These are phyloP conservation scores for Ophiocordyceps camponoti-leonardi DNA, from an alignment of 2,329 filamentous ascomycete species.

Conservation along the genomic window DNA sequence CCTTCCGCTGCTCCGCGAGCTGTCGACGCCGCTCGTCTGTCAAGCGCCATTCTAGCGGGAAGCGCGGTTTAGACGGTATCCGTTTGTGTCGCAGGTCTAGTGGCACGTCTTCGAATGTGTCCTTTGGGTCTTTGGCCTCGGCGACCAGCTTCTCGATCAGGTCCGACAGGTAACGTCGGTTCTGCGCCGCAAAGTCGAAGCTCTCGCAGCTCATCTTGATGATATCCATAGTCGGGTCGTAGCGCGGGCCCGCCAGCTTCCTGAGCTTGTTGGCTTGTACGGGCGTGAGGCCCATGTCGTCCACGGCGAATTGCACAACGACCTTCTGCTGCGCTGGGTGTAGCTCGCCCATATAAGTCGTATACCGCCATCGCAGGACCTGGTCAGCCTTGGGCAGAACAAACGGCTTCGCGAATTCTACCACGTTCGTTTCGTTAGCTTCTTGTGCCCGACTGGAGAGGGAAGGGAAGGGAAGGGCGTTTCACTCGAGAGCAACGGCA, in stretches of 20 bases:
- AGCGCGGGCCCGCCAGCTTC: constrained; percentile 73
- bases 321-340: constrained; percentile 91
- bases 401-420: constrained; percentile 75
- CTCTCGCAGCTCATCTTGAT: constrained; percentile 85
- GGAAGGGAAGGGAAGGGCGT: constrained; percentile 5
- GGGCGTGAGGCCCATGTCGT: constrained; percentile 52
- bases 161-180: constrained; percentile 86
- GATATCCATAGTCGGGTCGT: constrained; percentile 67
- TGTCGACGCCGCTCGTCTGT: constrained; percentile 49
- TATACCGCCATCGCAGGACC: constrained; percentile 87
- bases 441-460: background rate
- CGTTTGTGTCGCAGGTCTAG: constrained; percentile 79
- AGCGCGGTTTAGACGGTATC: constrained; percentile 46
- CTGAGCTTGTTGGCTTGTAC: constrained; percentile 63
- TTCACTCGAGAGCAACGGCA: constrained; percentile 79
- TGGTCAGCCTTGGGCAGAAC: constrained; percentile 46
- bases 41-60: constrained; percentile 73
- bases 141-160: constrained; percentile 55
- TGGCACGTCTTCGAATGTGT: constrained; percentile 78
- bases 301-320: constrained; percentile 71
- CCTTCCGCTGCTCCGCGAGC: constrained; percentile 42
- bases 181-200: constrained; percentile 79
- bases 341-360: constrained; percentile 83
- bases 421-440: constrained; percentile 2
- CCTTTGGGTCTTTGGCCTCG: constrained; percentile 59